phyloP scores from a whole-genome alignment of 305 asterid species.

The Fraxinus baroniana region DNA sequence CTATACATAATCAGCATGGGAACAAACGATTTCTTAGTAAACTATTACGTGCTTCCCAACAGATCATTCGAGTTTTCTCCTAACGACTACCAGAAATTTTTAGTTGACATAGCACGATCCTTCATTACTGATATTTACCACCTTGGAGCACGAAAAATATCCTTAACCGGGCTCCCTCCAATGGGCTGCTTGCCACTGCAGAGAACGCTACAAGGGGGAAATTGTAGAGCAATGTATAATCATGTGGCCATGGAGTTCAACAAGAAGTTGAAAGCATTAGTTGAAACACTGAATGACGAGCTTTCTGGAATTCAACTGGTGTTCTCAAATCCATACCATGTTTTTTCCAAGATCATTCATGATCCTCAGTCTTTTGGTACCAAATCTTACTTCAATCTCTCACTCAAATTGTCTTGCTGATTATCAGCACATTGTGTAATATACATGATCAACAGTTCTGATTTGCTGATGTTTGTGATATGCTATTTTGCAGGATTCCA shows the following conservation, averaged over 20 bases:
- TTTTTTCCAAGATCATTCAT: slow-evolving; percentile 49
- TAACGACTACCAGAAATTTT: slow-evolving; percentile 47
- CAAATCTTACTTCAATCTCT: neutral
- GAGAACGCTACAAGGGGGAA: slow-evolving; percentile 52
- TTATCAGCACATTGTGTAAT: neutral
- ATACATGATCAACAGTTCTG: neutral
- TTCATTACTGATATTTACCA: slow-evolving; percentile 48
- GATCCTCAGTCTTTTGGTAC: slow-evolving; percentile 55
- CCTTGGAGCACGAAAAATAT: slow-evolving; percentile 68
- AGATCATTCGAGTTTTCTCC: slow-evolving; percentile 39
- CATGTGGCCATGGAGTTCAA: slow-evolving; percentile 56
- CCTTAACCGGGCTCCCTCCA: slow-evolving; percentile 69
- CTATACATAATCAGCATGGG: slow-evolving; percentile 64
- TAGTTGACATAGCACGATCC: slow-evolving; percentile 44
- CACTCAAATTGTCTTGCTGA: neutral
- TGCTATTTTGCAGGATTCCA: slow-evolving; percentile 51
- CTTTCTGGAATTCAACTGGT: slow-evolving; percentile 56
- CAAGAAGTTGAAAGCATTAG: slow-evolving; percentile 39
- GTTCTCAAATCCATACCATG: slow-evolving; percentile 42
- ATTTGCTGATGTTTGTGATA: neutral
- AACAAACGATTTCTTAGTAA: slow-evolving; percentile 70
- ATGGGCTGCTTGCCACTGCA: slow-evolving; percentile 82
- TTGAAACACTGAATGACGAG: slow-evolving; percentile 42
- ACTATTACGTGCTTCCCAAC: slow-evolving; percentile 45
- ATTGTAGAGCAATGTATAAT: slow-evolving; percentile 51